phyloP scores from a whole-genome alignment of 257 asterid genomes.

The Solanum arcanum region DNA sequence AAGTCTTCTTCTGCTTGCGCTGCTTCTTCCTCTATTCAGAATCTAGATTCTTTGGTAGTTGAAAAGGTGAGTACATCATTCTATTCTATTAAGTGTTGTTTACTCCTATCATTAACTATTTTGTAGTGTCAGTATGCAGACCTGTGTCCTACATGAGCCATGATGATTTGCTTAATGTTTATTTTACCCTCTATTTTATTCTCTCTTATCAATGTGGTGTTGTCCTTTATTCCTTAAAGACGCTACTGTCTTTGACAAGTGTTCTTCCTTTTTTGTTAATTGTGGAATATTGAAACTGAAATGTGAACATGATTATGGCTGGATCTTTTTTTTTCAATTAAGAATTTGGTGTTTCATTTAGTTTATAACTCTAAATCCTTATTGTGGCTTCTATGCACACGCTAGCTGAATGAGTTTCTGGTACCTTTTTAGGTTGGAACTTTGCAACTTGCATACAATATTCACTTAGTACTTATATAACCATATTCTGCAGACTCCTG shows the following conservation, averaged over 20 bases:
- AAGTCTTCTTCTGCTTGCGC: constrained; percentile 7
- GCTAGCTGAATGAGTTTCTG: background rate
- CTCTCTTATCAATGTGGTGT: background rate
- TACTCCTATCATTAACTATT: background rate
- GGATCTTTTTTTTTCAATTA: background rate
- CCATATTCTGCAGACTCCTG: constrained; percentile 31
- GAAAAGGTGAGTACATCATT: constrained; percentile 26
- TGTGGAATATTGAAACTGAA: background rate
- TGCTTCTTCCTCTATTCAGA: constrained; percentile 21
- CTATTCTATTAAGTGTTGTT: background rate
- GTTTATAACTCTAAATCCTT: background rate
- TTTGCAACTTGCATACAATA: background rate
- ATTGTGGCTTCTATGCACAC: background rate
- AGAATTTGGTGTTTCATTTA: background rate
- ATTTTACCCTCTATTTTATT: background rate
- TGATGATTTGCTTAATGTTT: background rate
- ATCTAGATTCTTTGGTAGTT: constrained; percentile 14
- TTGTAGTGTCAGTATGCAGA: background rate
- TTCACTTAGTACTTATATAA: background rate
- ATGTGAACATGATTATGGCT: background rate
- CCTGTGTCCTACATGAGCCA: background rate
- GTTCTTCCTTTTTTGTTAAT: background rate
- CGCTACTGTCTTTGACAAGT: background rate
- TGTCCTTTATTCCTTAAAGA: background rate
- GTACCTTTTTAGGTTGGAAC: background rate